Percentiles rank a stretch among this genome's conserved stretches.
Conservation (phyloP, 345 rosid species). For the Salix suchowensis region DNA sequence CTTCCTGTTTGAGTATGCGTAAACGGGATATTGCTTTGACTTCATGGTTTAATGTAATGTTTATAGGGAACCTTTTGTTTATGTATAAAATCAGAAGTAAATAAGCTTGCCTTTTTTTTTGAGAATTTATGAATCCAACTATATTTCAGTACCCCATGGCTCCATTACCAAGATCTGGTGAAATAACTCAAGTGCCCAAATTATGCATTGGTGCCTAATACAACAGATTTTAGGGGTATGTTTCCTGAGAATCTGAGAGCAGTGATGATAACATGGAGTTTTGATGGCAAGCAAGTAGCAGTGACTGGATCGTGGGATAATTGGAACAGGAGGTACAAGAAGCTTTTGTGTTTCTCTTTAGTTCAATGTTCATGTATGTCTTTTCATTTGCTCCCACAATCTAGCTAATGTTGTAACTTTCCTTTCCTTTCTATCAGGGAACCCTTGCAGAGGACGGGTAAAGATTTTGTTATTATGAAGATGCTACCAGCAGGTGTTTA, state of each 20-base stretch:
- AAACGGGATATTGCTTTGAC: neutral
- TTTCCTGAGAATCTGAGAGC: conserved; percentile 27
- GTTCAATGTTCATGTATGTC: neutral
- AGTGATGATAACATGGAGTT: conserved; percentile 52
- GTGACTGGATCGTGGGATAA: conserved; percentile 71
- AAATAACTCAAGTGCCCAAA: conserved; percentile 18
- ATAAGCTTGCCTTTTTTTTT: neutral
- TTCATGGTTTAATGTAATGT: neutral
- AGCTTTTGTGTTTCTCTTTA: neutral
- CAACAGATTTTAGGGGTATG: conserved; percentile 12
- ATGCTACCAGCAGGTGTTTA: conserved; percentile 51
- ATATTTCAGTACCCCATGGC: conserved; percentile 28
- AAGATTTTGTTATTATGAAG: conserved; percentile 48
- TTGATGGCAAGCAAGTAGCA: conserved; percentile 53
- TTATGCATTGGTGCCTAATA: conserved; percentile 12
- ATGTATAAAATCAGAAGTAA: neutral
- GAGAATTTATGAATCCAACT: neutral
- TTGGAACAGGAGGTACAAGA: conserved; percentile 42
- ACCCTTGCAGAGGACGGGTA: conserved; percentile 40
- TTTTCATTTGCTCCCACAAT: neutral
- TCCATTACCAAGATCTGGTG: conserved; percentile 21
- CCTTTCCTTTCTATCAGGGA: conserved; percentile 30
- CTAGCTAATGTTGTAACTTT: neutral
- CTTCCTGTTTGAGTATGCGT: neutral
- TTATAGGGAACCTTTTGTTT: neutral